Percentiles rank a stretch among this genome's conserved stretches.
Evolutionary conservation across 805 yeast species (phyloP).

Genomic region (Schwanniomyces sp.): DNA sequence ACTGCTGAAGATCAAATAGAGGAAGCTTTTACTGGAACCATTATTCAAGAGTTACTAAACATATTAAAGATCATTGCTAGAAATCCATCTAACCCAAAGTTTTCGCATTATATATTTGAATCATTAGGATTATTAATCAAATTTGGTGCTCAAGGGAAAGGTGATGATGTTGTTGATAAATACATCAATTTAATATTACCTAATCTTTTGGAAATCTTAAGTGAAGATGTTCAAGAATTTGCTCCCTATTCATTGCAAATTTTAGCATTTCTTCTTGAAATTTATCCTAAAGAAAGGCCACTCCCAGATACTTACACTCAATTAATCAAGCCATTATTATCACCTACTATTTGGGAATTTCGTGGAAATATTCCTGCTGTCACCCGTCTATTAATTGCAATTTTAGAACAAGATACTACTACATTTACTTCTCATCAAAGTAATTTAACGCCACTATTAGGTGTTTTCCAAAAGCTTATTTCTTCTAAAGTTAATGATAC

Average conservation of each 20-base stretch:
- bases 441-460: slow-evolving; percentile 73
- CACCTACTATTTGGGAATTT: slow-evolving; percentile 93
- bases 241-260: slow-evolving; percentile 91
- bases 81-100: slow-evolving; percentile 95
- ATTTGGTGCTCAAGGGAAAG: slow-evolving; percentile 31
- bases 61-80: slow-evolving; percentile 71
- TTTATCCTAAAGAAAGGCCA: slow-evolving; percentile 44
- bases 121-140: slow-evolving; percentile 75
- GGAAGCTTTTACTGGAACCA: slow-evolving; percentile 40
- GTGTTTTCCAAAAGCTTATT: slow-evolving; percentile 93
- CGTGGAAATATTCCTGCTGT: slow-evolving; percentile 93
- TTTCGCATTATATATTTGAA: slow-evolving; percentile 89
- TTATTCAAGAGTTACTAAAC: slow-evolving; percentile 63
- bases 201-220: slow-evolving; percentile 61
- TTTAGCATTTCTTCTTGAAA: slow-evolving; percentile 74
- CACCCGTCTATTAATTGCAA: slow-evolving; percentile 72
- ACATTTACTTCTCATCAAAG: slow-evolving; percentile 33
- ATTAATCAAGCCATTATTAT: slow-evolving; percentile 75
- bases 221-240: slow-evolving; percentile 89
- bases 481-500: slow-evolving; percentile 80
- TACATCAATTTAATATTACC: slow-evolving; percentile 63
- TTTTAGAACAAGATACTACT: slow-evolving; percentile 50
- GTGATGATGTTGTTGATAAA: slow-evolving; percentile 16
- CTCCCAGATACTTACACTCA: slow-evolving; percentile 67
- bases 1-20: slow-evolving; percentile 68